Evolutionary conservation across 2,329 filamentous ascomycete genomes (phyloP).

Genomic region (Colletotrichum paranaense): DNA sequence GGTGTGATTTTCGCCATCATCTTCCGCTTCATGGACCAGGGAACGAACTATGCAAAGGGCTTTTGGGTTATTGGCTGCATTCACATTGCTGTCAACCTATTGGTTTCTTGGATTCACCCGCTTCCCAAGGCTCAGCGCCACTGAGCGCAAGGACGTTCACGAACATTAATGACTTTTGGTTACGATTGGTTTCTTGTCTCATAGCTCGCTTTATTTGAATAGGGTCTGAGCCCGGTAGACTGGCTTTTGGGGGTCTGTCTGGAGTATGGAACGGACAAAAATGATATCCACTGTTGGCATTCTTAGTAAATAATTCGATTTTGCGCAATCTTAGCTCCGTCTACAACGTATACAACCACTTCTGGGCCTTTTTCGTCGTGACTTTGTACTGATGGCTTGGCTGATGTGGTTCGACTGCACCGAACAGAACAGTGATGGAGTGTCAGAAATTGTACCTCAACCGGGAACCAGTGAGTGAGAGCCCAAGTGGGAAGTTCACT

Average conservation of each 20-base stretch:
- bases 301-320: neutral
- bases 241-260: neutral
- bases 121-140: slow-evolving; percentile 61
- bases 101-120: slow-evolving; percentile 66
- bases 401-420: too few species aligned
- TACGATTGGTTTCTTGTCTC: neutral
- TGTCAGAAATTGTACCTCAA: neutral
- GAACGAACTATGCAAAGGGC: slow-evolving; percentile 73
- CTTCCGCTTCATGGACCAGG: slow-evolving; percentile 77
- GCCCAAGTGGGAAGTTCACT: too few species aligned
- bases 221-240: neutral
- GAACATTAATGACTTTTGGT: neutral
- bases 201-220: neutral
- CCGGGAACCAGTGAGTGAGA: neutral
- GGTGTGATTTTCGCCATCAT: slow-evolving; percentile 87
- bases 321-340: neutral
- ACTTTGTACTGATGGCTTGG: too few species aligned
- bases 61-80: slow-evolving; percentile 89
- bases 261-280: slow-evolving; percentile 23
- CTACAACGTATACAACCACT: neutral
- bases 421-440: neutral
- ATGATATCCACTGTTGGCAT: slow-evolving; percentile 31
- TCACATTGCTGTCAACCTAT: slow-evolving; percentile 75
- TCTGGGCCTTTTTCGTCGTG: too few species aligned
- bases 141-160: neutral